Base-by-base conservation (phyloP, 2,329 filamentous ascomycete species). In the Colletotrichum sojae region DNA sequence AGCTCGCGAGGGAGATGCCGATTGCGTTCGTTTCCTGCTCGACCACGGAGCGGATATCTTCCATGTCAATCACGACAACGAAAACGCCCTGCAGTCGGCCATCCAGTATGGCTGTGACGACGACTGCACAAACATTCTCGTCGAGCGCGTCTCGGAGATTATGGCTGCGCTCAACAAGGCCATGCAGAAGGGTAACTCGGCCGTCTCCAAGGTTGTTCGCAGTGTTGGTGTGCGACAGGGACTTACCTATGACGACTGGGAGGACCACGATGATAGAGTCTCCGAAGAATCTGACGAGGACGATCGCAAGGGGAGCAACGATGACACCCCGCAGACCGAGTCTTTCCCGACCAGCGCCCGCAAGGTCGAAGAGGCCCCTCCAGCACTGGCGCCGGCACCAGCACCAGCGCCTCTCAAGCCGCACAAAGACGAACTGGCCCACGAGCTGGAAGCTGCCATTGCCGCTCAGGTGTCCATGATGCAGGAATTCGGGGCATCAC, bases 31-130 rank as follows among this genome's bases (percentile, higher is more conserved):
- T 43, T 78, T 79, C 55, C 69, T 83, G 5, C 73, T 81, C 3
- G 73, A 77, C 9, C 76, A 77, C 1, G 80, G 80, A 15, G 77
- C 80, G 31, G 76, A 81, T 48, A 76, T 80, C 39, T 76, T 78
- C 69, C 77, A 79, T 27, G 72, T 72, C 6, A 80, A 76, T 63
- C 71, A 77, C 4, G 63, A 68, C 12, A 71, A 73, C 27, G 65
- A 73, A 4, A 80, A 79, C 63, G 76, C 79, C 1, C 73, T 81
- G 6, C 75, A 80, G 53, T 66, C 65, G 15, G 78, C 78, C 12
- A 53, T 76, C 2, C 57, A 72, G 5, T 65, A 71, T 22, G 73
- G 74, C 0, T 74, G 73, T 16, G 69, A 71, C 4, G 75, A 76
- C 1, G 75, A 76, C 3, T 78, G 76, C 52, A 64, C 79, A n/a